phyloP scores from a whole-genome alignment of 192 early-diverging fungal species.

The Podila minutissima region DNA sequence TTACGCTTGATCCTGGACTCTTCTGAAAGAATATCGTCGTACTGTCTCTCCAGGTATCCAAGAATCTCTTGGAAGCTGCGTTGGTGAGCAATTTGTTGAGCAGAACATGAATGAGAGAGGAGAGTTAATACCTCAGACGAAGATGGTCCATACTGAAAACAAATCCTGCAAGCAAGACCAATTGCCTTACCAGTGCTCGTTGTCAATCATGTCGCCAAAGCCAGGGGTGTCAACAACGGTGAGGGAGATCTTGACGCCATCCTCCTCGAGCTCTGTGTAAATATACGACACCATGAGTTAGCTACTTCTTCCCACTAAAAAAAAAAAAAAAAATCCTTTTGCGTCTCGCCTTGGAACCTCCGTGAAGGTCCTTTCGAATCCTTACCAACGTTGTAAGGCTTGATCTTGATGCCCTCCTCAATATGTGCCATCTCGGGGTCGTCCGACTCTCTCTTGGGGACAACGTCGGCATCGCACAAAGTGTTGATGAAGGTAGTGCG shows the following conservation, averaged over 20 bases:
- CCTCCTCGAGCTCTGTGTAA: conserved; percentile 89
- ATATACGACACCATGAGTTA: background rate
- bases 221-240: conserved; percentile 99
- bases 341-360: background rate
- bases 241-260: conserved; percentile 95
- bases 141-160: background rate
- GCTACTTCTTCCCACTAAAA: background rate
- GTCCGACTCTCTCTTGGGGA: conserved; percentile 71
- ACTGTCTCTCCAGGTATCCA: conserved; percentile 93
- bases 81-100: conserved; percentile 2
- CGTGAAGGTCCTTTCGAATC: background rate
- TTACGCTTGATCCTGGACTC: conserved; percentile 88
- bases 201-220: conserved; percentile 97
- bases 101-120: background rate
- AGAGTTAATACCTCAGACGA: too few species aligned
- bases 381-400: conserved; percentile 85
- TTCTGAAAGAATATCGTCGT: conserved; percentile 93
- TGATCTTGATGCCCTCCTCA: conserved; percentile 88
- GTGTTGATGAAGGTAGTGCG: conserved; percentile 99
- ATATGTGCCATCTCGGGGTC: conserved; percentile 80
- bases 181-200: conserved; percentile 82
- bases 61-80: conserved; percentile 91
- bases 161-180: background rate
- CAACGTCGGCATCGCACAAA: conserved; percentile 85
- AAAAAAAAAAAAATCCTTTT: background rate